Evolutionary conservation across 192 early-diverging fungal species (phyloP).

Genomic region (Coemansia sp.): DNA sequence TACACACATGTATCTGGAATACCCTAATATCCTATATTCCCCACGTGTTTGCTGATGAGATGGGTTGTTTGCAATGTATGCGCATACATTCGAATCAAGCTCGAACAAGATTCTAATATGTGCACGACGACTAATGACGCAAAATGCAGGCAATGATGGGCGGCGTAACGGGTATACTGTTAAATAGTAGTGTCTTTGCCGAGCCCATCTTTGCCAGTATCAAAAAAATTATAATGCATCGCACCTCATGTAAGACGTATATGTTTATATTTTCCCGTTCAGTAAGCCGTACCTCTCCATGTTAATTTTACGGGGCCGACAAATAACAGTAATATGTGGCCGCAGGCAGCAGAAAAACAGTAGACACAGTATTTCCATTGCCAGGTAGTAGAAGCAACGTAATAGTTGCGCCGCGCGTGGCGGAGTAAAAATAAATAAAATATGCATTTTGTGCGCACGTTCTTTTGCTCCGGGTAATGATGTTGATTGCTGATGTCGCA

Average conservation of each 20-base stretch:
- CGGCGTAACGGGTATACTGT: not conserved
- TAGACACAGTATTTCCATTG: not conserved
- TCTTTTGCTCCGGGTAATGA: not conserved
- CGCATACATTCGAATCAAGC: not conserved
- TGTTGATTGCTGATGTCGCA: too few species aligned
- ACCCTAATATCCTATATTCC: not conserved
- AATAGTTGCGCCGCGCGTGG: conserved; percentile 9
- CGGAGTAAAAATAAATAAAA: conserved; percentile 7
- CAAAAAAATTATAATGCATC: not conserved
- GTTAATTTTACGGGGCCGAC: not conserved
- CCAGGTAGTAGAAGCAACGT: conserved; percentile 3
- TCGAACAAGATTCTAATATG: not conserved
- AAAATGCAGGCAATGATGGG: conserved; percentile 2
- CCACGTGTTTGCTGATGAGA: not conserved
- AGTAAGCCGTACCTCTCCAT: not conserved
- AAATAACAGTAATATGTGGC: not conserved
- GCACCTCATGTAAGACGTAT: not conserved
- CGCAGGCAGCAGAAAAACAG: not conserved
- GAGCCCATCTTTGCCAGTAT: not conserved
- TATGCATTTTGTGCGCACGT: not conserved
- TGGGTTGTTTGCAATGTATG: not conserved
- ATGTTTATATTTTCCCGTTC: not conserved
- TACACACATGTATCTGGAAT: not conserved
- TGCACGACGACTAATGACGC: not conserved
- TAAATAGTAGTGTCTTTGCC: not conserved